phyloP scores from a whole-genome alignment of 2,329 filamentous ascomycete genomes.

The Chaetomiaceae sp. region DNA sequence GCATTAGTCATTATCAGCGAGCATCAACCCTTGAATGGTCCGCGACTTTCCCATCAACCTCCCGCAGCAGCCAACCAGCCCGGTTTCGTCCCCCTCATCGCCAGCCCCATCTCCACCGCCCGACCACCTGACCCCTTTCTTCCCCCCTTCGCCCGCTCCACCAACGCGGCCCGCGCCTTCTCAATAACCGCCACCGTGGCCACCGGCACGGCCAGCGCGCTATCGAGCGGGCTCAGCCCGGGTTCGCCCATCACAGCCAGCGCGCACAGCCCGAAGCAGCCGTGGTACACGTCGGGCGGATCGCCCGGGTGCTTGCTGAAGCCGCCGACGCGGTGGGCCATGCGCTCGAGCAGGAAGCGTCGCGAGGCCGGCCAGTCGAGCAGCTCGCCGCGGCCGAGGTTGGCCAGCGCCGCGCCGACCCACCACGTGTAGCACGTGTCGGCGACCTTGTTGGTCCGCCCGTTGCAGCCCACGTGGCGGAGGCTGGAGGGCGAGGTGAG shows the following conservation, averaged over 20 bases:
- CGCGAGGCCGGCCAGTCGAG: slow-evolving; percentile 56
- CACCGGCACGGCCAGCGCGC: slow-evolving; percentile 66
- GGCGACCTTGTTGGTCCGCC: slow-evolving; percentile 80
- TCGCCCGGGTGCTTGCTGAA: slow-evolving; percentile 68
- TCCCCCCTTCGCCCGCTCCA: slow-evolving; percentile 20
- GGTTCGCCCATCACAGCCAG: slow-evolving; percentile 67
- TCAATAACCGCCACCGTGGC: slow-evolving; percentile 48
- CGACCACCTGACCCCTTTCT: background rate
- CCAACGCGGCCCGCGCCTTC: slow-evolving; percentile 37
- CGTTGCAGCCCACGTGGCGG: slow-evolving; percentile 69
- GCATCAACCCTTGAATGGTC: no score
- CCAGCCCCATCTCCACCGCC: slow-evolving; percentile 18
- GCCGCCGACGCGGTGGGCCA: slow-evolving; percentile 78
- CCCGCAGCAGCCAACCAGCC: slow-evolving; percentile 9
- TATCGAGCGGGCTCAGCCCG: slow-evolving; percentile 65
- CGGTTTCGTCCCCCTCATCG: slow-evolving; percentile 14
- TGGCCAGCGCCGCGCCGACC: slow-evolving; percentile 61
- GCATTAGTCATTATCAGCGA: no score
- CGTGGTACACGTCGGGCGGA: slow-evolving; percentile 77
- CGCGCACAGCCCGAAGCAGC: slow-evolving; percentile 78
- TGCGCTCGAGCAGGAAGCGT: slow-evolving; percentile 77
- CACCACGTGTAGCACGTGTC: slow-evolving; percentile 98
- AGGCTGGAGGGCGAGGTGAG: slow-evolving; percentile 29
- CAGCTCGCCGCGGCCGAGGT: slow-evolving; percentile 37
- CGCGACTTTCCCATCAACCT: background rate